Evolutionary conservation across 2,329 filamentous ascomycete genomes (phyloP).

Genomic region (Coniochaeta pulveracea): DNA sequence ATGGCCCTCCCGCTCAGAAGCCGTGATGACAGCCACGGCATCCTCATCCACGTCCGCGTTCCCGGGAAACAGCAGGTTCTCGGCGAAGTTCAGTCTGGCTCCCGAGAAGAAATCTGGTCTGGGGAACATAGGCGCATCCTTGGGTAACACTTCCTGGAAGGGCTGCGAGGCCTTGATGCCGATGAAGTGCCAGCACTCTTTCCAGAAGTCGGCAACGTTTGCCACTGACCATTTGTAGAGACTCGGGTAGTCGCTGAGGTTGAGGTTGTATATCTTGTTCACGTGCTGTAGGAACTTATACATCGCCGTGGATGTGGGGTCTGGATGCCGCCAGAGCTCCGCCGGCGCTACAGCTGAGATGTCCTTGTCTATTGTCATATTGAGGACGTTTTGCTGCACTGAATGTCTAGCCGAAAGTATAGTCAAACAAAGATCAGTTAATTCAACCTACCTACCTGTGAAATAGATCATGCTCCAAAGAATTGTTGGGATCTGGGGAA

Average conservation of each 20-base stretch:
- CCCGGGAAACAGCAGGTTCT: constrained; percentile 80
- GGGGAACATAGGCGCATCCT: constrained; percentile 65
- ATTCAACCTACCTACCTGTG: too few species aligned
- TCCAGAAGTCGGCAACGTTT: constrained; percentile 70
- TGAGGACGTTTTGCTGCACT: too few species aligned
- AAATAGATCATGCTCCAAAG: too few species aligned
- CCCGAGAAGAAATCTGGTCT: constrained; percentile 77
- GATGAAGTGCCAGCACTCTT: constrained; percentile 72
- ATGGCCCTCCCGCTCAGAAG: constrained; percentile 61
- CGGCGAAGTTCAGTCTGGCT: constrained; percentile 78
- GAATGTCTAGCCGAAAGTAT: too few species aligned
- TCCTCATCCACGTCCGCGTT: constrained; percentile 42
- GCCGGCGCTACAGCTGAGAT: constrained; percentile 9
- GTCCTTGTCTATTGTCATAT: constrained; percentile 1
- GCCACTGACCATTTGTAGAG: constrained; percentile 80
- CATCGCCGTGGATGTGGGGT: constrained; percentile 58
- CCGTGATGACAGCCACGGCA: constrained; percentile 63
- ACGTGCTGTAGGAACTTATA: constrained; percentile 59
- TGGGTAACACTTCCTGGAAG: constrained; percentile 55
- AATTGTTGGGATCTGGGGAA: too few species aligned
- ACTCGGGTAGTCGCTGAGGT: constrained; percentile 56
- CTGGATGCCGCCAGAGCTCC: constrained; percentile 61
- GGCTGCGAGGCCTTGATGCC: constrained; percentile 58
- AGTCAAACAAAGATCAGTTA: too few species aligned
- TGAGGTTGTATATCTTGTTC: constrained; percentile 53